A percentile compares a stretch with the other conserved stretches of the same genome.
phyloP scores from a whole-genome alignment of 345 rosid genomes.

The Euphorbia lathyris region DNA sequence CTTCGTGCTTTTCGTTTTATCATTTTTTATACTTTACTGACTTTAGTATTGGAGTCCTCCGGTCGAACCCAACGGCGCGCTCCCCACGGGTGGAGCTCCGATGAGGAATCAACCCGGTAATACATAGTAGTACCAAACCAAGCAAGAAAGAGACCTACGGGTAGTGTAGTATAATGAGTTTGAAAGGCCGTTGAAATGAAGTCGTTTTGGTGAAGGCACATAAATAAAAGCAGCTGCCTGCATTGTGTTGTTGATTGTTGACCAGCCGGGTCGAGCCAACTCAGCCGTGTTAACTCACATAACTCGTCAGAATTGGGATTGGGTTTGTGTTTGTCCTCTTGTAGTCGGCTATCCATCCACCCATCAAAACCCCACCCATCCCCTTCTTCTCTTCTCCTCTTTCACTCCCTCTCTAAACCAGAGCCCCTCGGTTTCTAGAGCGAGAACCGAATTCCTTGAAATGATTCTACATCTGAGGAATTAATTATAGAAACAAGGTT shows the following conservation, averaged over 20 bases:
- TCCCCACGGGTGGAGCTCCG: no score
- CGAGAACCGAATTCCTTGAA: conserved; percentile 6
- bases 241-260: neutral
- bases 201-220: no score
- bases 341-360: conserved; percentile 1
- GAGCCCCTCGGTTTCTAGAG: conserved; percentile 8
- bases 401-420: neutral
- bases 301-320: neutral
- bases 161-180: neutral
- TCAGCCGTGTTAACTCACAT: neutral
- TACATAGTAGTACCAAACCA: no score
- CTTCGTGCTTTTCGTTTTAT: no score
- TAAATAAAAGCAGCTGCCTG: neutral
- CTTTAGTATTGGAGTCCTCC: no score
- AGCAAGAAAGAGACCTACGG: neutral
- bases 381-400: neutral
- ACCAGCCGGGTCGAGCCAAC: neutral
- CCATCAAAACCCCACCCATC: conserved; percentile 1
- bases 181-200: neutral
- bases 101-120: no score
- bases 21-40: no score
- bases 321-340: neutral
- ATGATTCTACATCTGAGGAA: neutral
- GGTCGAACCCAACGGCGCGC: no score
- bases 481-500: neutral